Base-by-base conservation (phyloP, 2,329 filamentous ascomycete species). In the Claviceps sp. region DNA sequence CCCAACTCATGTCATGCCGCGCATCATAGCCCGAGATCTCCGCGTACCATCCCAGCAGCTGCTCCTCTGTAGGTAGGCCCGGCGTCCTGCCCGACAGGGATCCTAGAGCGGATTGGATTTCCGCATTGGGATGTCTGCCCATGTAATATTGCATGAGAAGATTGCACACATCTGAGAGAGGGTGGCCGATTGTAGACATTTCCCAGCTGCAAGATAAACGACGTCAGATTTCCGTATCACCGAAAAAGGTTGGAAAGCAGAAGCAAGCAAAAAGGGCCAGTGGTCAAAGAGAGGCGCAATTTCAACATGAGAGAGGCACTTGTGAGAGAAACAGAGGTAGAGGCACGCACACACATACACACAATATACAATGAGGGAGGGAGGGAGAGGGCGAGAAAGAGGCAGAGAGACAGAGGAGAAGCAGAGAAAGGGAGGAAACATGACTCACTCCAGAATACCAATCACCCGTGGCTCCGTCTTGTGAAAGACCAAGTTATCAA, bases 121-220 rank as follows among this genome's bases (percentile, higher is more conserved):
- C 52, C 8, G 59, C 55, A 24, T 55, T 60, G 11, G 57, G 49
- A 37, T 59, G 49, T 49, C 62, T 59, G 37, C 67, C 64, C 49
- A 63, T 64, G 62, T 66, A 70, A 60, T 70, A 72, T 49, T 66
- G 68, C 51, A 62, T 70, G 49, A 72, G 56, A 18, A 97, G 74
- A 68, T 97, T 97, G 66, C 84, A 83, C 42, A 97, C 73, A 65
- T 98, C 93, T 5, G 87, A 91, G 22, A 97, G 78, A 1, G 93
- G 93, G 66, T 98, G 91, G n/a, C 93, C 93, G 51, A 96, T 84
- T 0, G 93, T 97, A 38, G 89, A 89, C 89, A 98, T 95, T 72
- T 97, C 93, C 91, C 91, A 97, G 70, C 78, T 81, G 61, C 40
- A 13, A 41, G 22, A 6, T 4, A 6, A 34, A 18, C 18, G 14